phyloP scores from a whole-genome alignment of 1,284 basidiomycete species.

The Sporisorium exsertum region DNA sequence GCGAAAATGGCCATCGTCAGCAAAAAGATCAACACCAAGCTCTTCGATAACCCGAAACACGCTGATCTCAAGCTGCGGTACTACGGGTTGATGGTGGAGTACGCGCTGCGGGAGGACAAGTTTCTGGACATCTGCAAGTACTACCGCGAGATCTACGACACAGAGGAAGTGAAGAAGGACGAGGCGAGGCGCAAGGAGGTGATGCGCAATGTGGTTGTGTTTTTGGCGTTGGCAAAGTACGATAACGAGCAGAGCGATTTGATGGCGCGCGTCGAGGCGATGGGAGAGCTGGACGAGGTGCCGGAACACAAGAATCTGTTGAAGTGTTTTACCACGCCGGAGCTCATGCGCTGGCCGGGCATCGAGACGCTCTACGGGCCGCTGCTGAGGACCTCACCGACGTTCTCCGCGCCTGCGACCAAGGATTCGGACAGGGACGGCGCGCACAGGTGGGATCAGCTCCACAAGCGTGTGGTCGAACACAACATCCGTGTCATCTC shows the following conservation, averaged over 20 bases:
- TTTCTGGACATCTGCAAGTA: slow-evolving; percentile 95
- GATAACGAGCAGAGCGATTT: slow-evolving; percentile 98
- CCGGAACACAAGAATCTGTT: slow-evolving; percentile 90
- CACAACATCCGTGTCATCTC: slow-evolving; percentile 97
- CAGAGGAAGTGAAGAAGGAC: slow-evolving; percentile 85
- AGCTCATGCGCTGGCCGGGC: slow-evolving; percentile 98
- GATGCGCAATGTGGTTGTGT: slow-evolving; percentile 84
- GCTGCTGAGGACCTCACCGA: slow-evolving; percentile 81
- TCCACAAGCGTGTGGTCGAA: slow-evolving; percentile 95
- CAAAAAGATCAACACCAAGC: slow-evolving; percentile 90
- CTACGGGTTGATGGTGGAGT: slow-evolving; percentile 95
- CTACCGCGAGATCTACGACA: slow-evolving; percentile 96
- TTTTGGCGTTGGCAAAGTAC: slow-evolving; percentile 90
- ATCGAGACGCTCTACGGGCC: slow-evolving; percentile 90
- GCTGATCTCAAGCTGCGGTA: slow-evolving; percentile 95
- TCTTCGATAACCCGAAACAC: slow-evolving; percentile 84
- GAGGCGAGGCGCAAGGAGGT: slow-evolving; percentile 56
- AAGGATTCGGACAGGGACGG: slow-evolving; percentile 67
- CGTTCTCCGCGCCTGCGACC: slow-evolving; percentile 74
- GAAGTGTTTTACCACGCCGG: slow-evolving; percentile 94
- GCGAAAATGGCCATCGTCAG: slow-evolving; percentile 89
- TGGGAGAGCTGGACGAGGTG: slow-evolving; percentile 78
- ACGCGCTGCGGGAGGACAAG: slow-evolving; percentile 83
- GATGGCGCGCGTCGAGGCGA: slow-evolving; percentile 83
- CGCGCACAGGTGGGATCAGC: slow-evolving; percentile 89